phyloP scores from a whole-genome alignment of 805 yeast species.

The Cephaloascus albidus region DNA sequence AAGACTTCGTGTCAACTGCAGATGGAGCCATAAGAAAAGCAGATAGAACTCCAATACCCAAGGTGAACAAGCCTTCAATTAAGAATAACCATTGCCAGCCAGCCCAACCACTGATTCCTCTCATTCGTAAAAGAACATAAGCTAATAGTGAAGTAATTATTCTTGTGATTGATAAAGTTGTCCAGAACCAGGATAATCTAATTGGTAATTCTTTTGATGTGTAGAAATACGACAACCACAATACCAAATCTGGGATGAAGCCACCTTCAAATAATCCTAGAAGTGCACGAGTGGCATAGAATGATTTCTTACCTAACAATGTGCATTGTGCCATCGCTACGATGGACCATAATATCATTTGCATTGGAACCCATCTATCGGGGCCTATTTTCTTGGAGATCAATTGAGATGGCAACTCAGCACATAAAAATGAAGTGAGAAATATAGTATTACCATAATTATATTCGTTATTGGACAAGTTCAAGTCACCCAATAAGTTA shows the following conservation, averaged over 20 bases:
- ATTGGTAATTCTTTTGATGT: slow-evolving; percentile 48
- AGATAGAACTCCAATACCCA: slow-evolving; percentile 37
- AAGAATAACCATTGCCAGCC: slow-evolving; percentile 66
- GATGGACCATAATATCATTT: slow-evolving; percentile 46
- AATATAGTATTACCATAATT: slow-evolving; percentile 52
- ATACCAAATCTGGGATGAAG: slow-evolving; percentile 52
- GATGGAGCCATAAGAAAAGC: slow-evolving; percentile 27
- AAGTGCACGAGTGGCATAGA: slow-evolving; percentile 38
- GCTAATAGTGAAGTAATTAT: slow-evolving; percentile 37
- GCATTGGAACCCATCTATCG: slow-evolving; percentile 53
- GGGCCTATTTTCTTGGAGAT: slow-evolving; percentile 57
- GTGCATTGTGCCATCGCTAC: slow-evolving; percentile 45
- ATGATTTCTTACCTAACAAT: slow-evolving; percentile 29
- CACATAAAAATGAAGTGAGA: slow-evolving; percentile 38
- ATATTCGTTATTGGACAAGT: slow-evolving; percentile 45
- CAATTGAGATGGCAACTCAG: slow-evolving; percentile 61
- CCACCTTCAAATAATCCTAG: slow-evolving; percentile 61
- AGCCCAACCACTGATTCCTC: slow-evolving; percentile 29
- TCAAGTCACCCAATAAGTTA: slow-evolving; percentile 40
- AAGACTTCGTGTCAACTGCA: slow-evolving; percentile 16
- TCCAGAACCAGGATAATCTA: slow-evolving; percentile 53
- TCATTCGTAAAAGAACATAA: slow-evolving; percentile 26
- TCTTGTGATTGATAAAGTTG: slow-evolving; percentile 39
- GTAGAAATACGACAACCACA: slow-evolving; percentile 62
- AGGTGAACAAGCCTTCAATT: slow-evolving; percentile 52